Conservation (phyloP, 1,139 yeast species). For the Taphrina wiesneri region DNA sequence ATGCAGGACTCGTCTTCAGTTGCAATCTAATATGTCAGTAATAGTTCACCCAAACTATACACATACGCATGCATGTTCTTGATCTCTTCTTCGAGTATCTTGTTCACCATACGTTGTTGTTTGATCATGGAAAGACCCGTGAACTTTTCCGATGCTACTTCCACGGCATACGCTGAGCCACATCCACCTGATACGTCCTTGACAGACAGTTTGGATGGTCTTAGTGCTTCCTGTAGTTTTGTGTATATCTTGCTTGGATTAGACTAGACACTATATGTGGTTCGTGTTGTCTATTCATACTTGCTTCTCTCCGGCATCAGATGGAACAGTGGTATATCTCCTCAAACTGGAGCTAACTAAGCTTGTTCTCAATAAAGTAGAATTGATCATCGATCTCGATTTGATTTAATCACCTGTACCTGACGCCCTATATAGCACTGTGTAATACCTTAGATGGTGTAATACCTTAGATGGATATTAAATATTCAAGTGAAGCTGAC, state of each 20-base stretch:
- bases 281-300: too few species aligned
- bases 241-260: conserved; percentile 10
- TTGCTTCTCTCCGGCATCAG: conserved; percentile 31
- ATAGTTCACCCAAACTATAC: not conserved
- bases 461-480: too few species aligned
- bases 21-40: conserved; percentile 45
- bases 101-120: conserved; percentile 89
- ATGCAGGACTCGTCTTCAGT: conserved; percentile 62
- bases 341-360: not conserved
- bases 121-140: conserved; percentile 80
- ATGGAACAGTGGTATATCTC: conserved; percentile 23
- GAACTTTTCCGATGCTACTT: conserved; percentile 70
- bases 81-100: conserved; percentile 78
- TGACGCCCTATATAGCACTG: too few species aligned
- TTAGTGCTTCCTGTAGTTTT: conserved; percentile 56
- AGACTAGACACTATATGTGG: conserved; percentile 45
- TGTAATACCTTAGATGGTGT: too few species aligned
- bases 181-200: conserved; percentile 87
- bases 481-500: too few species aligned
- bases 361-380: not conserved
- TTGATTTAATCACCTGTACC: too few species aligned
- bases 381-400: not conserved
- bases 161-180: conserved; percentile 95
- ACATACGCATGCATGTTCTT: conserved; percentile 75
- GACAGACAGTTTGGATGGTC: conserved; percentile 64